phyloP scores from a whole-genome alignment of 2,329 filamentous ascomycete genomes.

The Clonostachys rosea region DNA sequence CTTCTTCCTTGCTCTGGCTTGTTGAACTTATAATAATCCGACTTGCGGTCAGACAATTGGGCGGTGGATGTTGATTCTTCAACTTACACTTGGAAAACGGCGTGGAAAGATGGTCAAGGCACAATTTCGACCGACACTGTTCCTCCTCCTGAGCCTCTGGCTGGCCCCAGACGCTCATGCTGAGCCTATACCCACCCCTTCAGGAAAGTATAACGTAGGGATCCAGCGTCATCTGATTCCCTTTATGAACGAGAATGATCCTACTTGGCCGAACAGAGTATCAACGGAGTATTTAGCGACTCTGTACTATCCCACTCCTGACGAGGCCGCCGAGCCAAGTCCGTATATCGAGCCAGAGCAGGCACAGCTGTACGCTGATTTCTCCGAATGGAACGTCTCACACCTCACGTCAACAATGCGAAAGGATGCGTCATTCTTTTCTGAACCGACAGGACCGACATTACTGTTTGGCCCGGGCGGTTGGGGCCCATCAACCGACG shows the following conservation, averaged over 20 bases:
- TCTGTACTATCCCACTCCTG: constrained; percentile 7
- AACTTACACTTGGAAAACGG: neutral
- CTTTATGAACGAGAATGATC: constrained; percentile 1
- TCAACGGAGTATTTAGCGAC: constrained; percentile 7
- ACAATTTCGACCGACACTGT: too few relatives aligned
- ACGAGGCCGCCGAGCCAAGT: neutral
- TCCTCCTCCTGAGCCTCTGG: neutral
- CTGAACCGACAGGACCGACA: constrained; percentile 1
- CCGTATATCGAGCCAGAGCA: constrained; percentile 6
- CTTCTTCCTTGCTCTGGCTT: neutral
- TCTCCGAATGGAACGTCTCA: constrained; percentile 4
- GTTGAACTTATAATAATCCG: neutral
- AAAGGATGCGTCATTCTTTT: constrained; percentile 4
- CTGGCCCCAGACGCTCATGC: neutral
- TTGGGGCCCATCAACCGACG: constrained; percentile 5
- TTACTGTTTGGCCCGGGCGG: constrained; percentile 6
- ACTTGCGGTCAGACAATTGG: neutral
- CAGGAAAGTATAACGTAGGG: constrained; percentile 7
- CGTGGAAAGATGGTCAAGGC: neutral
- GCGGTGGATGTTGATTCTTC: neutral
- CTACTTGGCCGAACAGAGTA: constrained; percentile 3
- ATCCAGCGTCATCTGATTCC: constrained; percentile 4
- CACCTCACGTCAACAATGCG: constrained; percentile 5
- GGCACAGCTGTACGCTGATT: constrained; percentile 1
- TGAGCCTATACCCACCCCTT: neutral